These are phyloP conservation scores for Tricharina praecox DNA, from an alignment of 495 filamentous ascomycete genomes.

Conservation along the genomic window DNA sequence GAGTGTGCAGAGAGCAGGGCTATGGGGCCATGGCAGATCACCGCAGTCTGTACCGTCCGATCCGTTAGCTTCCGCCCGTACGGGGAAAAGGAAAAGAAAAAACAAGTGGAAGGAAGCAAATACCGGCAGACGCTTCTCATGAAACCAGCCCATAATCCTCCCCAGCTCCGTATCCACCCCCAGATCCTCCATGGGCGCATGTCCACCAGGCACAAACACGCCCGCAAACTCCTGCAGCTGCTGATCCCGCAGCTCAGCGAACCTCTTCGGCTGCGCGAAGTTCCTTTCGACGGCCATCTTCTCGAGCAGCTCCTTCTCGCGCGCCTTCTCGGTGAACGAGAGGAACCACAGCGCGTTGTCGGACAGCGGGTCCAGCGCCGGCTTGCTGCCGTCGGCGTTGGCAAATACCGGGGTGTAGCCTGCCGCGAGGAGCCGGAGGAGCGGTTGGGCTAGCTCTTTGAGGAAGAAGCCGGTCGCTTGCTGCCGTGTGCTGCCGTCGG, in stretches of 20 bases:
- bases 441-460: conserved; percentile 32
- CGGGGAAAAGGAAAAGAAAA: no score
- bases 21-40: conserved; percentile 33
- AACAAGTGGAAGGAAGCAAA: neutral
- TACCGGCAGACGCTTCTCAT: conserved; percentile 26
- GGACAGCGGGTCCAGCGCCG: conserved; percentile 29
- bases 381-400: conserved; percentile 27
- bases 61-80: no score
- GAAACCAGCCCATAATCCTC: conserved; percentile 29
- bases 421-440: conserved; percentile 28
- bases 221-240: conserved; percentile 28
- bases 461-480: conserved; percentile 33
- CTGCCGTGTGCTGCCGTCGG: conserved; percentile 24
- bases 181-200: conserved; percentile 30
- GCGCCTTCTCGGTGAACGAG: conserved; percentile 29
- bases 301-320: conserved; percentile 28
- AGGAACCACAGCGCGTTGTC: conserved; percentile 2
- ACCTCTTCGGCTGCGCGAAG: conserved; percentile 24
- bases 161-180: conserved; percentile 29
- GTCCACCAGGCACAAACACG: conserved; percentile 32
- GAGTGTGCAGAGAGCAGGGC: conserved; percentile 29
- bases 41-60: conserved; percentile 22
- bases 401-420: conserved; percentile 31
- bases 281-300: conserved; percentile 31
- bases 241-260: conserved; percentile 24